Evolutionary conservation across 768 basidiomycete genomes (phyloP).

Genomic region (Mycena vulgaris): DNA sequence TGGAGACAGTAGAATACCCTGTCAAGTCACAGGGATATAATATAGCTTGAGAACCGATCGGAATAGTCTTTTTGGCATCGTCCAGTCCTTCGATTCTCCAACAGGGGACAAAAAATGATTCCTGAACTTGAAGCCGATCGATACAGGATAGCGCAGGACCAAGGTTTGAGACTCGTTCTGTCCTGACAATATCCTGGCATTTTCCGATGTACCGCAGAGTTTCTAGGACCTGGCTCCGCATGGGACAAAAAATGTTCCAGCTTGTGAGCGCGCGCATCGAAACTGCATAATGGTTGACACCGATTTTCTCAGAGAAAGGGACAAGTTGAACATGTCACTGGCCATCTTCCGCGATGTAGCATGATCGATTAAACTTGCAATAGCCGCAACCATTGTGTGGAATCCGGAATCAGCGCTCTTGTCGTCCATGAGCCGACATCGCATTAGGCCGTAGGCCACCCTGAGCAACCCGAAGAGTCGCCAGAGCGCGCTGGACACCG

Average conservation of each 20-base stretch:
- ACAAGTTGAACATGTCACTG: neutral
- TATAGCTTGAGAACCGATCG: neutral
- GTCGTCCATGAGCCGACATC: neutral
- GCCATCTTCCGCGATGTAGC: neutral
- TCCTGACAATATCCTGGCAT: neutral
- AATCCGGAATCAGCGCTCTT: neutral
- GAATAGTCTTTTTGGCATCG: too few relatives aligned
- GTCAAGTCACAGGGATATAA: constrained; percentile 1
- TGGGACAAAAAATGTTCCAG: neutral
- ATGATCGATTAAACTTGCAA: constrained; percentile 3
- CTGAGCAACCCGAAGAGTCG: neutral
- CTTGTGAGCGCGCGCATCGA: neutral
- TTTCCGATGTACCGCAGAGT: neutral
- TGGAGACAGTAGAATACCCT: constrained; percentile 6
- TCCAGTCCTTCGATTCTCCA: constrained; percentile 10
- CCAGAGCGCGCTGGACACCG: constrained; percentile 5
- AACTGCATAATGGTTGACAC: constrained; percentile 1
- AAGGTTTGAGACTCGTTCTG: neutral
- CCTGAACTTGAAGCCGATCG: constrained; percentile 1
- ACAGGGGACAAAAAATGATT: constrained; percentile 9
- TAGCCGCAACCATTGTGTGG: constrained; percentile 8
- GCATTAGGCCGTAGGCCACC: too few relatives aligned
- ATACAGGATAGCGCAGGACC: too few relatives aligned
- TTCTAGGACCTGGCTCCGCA: neutral
- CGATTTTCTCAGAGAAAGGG: neutral